Evolutionary conservation across 305 asterid genomes (phyloP), one percentile per base, ranked within the genome.

Genomic region (Rubia balearica): DNA sequence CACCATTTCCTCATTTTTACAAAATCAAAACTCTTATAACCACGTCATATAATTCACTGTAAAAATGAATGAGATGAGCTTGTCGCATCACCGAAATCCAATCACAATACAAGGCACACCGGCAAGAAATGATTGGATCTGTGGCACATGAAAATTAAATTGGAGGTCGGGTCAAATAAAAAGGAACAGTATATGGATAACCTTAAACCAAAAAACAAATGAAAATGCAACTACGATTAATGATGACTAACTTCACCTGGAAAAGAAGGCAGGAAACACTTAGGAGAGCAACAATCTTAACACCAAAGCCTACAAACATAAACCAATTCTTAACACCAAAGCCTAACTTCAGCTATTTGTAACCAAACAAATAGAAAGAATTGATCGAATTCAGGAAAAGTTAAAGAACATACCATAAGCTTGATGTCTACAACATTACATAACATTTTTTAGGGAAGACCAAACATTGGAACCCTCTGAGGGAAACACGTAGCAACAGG

Each of bases 41-140:
- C 69, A 53, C 49, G 46, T 67, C 75, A 30, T 48, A 12, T 60
- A 42, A 73, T 48, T 71, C 21, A 40, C 21, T 42, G 6, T 7
- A 14, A 42, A 64, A 64, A 22, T 49, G 19, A 40, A n/a, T 68
- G 49, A 10, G 45, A 17, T 8, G 48, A 51, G 36, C 22, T 33
- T 5, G 55, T 33, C 22, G 51, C 60, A 59, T 45, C 81, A 90
- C 98, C 98, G 86, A 79, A 78, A 93, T 27, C 98, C 98, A 80
- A 93, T 81, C 33, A 93, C 97, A 53, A 93, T 87, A 73, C 71
- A 93, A 65, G 96, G 96, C 36, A 93, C 96, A 68, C 98, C 98
- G 68, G 98, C 98, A 70, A 93, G 95, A 85, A 90, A 93, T 41
- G 98, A 91, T 70, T 93, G 98, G 75, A 93, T 89, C 98, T 93